A percentile compares a stretch with the other conserved stretches of the same genome.
phyloP scores from a whole-genome alignment of 192 early-diverging fungal species.

The Coemansia sp. region DNA sequence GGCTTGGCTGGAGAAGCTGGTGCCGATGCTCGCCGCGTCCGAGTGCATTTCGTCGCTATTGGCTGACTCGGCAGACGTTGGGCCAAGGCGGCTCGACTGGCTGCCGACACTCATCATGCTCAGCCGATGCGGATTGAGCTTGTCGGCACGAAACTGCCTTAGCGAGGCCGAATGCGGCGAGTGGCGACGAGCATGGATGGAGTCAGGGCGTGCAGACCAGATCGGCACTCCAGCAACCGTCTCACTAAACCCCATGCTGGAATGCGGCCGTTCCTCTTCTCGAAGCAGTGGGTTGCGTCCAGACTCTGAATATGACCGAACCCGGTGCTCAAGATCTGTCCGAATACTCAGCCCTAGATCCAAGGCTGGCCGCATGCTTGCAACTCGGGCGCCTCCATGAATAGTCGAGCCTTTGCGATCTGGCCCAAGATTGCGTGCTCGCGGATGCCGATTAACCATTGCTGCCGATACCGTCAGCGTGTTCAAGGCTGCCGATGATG shows the following conservation, averaged over 20 bases:
- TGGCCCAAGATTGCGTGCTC: slow-evolving; percentile 1
- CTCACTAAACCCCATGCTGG: slow-evolving; percentile 49
- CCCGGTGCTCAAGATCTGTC: slow-evolving; percentile 45
- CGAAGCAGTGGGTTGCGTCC: slow-evolving; percentile 17
- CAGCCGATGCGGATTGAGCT: slow-evolving; percentile 21
- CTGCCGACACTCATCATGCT: slow-evolving; percentile 32
- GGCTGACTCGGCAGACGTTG: slow-evolving; percentile 9
- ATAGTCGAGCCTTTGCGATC: slow-evolving; percentile 2
- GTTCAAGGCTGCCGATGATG: slow-evolving; percentile 30
- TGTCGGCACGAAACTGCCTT: slow-evolving; percentile 28
- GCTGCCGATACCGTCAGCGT: slow-evolving; percentile 37
- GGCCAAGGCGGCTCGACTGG: slow-evolving; percentile 12
- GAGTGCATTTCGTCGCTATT: slow-evolving; percentile 22
- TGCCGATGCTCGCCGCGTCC: slow-evolving; percentile 22
- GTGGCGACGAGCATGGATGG: slow-evolving; percentile 18
- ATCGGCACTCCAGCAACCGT: slow-evolving; percentile 22
- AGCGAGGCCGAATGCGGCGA: slow-evolving; percentile 41
- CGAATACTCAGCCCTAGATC: slow-evolving; percentile 49
- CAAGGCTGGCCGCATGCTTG: slow-evolving; percentile 17
- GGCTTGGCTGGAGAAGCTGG: slow-evolving; percentile 34
- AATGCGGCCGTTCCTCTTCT: slow-evolving; percentile 30
- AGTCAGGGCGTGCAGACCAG: slow-evolving; percentile 19
- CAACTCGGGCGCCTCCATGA: slow-evolving; percentile 1
- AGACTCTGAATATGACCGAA: slow-evolving; percentile 51
- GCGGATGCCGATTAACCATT: slow-evolving; percentile 17